Base-by-base conservation (phyloP, 352 stramenopile genomes). In the Pseudoperonospora humuli region DNA sequence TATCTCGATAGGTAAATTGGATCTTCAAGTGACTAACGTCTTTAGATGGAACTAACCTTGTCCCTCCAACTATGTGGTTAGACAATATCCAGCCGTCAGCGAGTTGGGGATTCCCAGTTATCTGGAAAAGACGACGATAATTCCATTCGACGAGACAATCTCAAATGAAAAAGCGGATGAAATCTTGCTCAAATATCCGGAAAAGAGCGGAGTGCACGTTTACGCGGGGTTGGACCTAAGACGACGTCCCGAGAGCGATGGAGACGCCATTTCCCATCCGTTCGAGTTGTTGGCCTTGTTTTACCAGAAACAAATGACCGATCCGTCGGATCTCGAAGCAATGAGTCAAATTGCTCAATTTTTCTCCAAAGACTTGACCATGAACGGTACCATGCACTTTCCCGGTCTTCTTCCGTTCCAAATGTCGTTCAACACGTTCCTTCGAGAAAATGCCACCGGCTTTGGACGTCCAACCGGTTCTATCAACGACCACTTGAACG, bases 161-260 rank as follows among this genome's bases (percentile, higher is more conserved):
- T 56, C 57, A 10, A 69, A 78, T 33, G 50, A 66, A 31, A 48
- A 74, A 20, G 67, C 54, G 2, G 56, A 85, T 21, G 37, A 54
- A 28, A 18, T 65, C 14, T 48, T 88, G 17, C 42, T 70, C 32
- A 33, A 47, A n/a, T 79, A 59, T 26, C 70, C 73, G 2, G 61
- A 49, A 33, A 25, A 39, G 29, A 71, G 55, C 15, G 66, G 64
- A 6, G n/a, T 58, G 6, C 27, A 54, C 2, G 61, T 83, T 25
- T 88, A 78, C 39, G 66, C 64, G 1, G 62, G 58, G 3, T 40
- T 85, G 11, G 75, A 88, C 42, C 29, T 88, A n/a, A 64, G 75
- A n/a, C 53, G n/a, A n/a, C n/a, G n/a, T n/a, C n/a, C n/a, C n/a
- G n/a, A n/a, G 46, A 14, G 43, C 45, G 8, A 26, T 14, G 39